These are phyloP conservation scores for Cordyceps cateniannulata DNA, from an alignment of 2,329 filamentous ascomycete genomes.

Conservation along the genomic window DNA sequence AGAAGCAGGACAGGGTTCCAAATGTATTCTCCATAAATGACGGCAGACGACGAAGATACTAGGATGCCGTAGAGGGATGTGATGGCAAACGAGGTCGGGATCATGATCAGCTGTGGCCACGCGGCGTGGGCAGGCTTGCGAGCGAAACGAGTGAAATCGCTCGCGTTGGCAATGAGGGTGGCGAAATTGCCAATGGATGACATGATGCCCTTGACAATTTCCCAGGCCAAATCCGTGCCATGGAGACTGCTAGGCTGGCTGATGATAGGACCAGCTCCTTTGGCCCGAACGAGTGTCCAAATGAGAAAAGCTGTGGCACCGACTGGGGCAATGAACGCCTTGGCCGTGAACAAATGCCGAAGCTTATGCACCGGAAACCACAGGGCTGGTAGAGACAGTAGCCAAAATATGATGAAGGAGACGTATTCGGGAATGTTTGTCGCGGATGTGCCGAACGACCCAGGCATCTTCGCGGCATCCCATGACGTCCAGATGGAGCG, in stretches of 20 bases:
- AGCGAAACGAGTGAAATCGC: slow-evolving; percentile 82
- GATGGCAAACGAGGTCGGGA: slow-evolving; percentile 64
- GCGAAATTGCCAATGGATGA: slow-evolving; percentile 85
- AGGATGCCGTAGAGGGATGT: slow-evolving; percentile 82
- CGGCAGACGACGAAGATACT: slow-evolving; percentile 64
- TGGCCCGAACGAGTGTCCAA: slow-evolving; percentile 76
- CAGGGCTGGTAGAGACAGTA: slow-evolving; percentile 71
- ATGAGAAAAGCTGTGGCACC: slow-evolving; percentile 83
- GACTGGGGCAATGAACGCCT: slow-evolving; percentile 74
- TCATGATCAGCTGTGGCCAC: slow-evolving; percentile 72
- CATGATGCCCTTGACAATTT: slow-evolving; percentile 81
- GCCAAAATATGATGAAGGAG: slow-evolving; percentile 85
- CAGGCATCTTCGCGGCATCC: slow-evolving; percentile 54
- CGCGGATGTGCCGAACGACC: slow-evolving; percentile 60
- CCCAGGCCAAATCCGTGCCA: slow-evolving; percentile 71
- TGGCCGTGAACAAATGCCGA: slow-evolving; percentile 84
- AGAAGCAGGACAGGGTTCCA: slow-evolving; percentile 70
- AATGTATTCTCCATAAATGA: slow-evolving; percentile 61
- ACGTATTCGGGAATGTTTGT: slow-evolving; percentile 70
- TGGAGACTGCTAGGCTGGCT: slow-evolving; percentile 55
- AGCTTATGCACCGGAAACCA: slow-evolving; percentile 88
- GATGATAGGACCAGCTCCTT: slow-evolving; percentile 78
- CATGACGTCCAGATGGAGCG: slow-evolving; percentile 71
- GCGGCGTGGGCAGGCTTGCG: slow-evolving; percentile 67
- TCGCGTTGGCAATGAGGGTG: slow-evolving; percentile 75